Evolutionary conservation across 257 asterid species (phyloP).

Genomic region (Rehmannia glutinosa): DNA sequence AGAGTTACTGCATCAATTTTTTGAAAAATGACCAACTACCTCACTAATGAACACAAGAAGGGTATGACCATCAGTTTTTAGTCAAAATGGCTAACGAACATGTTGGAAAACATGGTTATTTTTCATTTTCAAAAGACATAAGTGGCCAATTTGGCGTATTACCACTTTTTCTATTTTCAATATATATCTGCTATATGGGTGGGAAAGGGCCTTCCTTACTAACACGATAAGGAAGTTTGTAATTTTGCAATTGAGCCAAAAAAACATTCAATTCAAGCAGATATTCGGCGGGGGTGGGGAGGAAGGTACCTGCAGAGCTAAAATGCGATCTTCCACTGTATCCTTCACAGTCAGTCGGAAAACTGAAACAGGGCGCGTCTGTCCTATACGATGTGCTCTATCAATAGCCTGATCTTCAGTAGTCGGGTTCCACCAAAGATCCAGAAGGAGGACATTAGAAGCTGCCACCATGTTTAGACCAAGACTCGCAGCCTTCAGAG

Average conservation of each 20-base stretch:
- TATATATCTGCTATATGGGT: background rate
- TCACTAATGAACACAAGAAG: no score
- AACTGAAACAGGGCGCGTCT: constrained; percentile 91
- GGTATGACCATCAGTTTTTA: no score
- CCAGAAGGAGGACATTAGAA: constrained; percentile 84
- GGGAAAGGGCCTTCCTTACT: background rate
- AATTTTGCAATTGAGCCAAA: background rate
- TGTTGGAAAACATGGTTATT: no score
- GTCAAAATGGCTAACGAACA: no score
- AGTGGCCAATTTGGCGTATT: no score
- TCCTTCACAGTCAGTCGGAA: constrained; percentile 86
- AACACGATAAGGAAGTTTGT: background rate
- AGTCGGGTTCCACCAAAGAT: constrained; percentile 99
- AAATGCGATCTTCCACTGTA: constrained; percentile 96
- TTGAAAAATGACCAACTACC: no score
- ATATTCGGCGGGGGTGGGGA: no score
- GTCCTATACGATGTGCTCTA: constrained; percentile 97
- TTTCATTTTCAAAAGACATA: no score
- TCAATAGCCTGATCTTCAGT: constrained; percentile 99
- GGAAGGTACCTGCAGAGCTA: constrained; percentile 94
- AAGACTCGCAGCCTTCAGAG: constrained; percentile 96
- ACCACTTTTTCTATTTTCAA: no score
- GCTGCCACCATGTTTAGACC: constrained; percentile 99
- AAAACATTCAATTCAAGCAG: background rate
- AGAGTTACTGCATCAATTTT: no score